Base-by-base conservation (phyloP, 2,329 filamentous ascomycete genomes). In the Xylariaceae sp. region DNA sequence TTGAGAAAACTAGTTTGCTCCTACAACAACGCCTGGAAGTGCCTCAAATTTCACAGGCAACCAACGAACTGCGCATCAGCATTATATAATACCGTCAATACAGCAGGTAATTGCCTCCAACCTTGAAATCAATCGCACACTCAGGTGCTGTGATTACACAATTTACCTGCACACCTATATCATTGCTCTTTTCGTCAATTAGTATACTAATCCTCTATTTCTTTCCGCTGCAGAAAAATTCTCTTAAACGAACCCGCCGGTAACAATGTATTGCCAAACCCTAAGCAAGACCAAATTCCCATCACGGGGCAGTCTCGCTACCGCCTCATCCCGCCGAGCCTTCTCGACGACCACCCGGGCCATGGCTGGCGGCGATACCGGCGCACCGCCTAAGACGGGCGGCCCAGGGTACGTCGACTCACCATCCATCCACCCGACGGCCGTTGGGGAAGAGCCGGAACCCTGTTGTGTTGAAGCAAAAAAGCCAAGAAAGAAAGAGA, bases 291-390 rank as follows among this genome's bases (percentile, higher is more conserved):
- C 78, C 73, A 83, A 84, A 75, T 75, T 79, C 67, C 75, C 79
- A 68, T 79, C 79, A 62, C 73, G 80, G 70, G 79, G 81, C 71
- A n/a, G n/a, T n/a, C 80, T 84, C 68, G 77, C 82, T 66, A 77
- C 80, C 67, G 69, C 77, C 61, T 67, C 78, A 60, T 69, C 76
- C 60, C 74, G 71, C 70, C 79, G 81, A 63, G 81, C 85, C 66
- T 89, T 91, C 78, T 81, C 86, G 60, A 84, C 81, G 63, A 83
- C 86, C 56, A 74, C 80, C 64, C 80, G 83, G 71, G 81, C 75
- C 71, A 89, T 91, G 85, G 77, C 73, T 59, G 88, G 83, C 66
- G 90, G 89, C 63, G 89, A 91, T 72, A 88, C 85, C 62, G 89
- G 89, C 56, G 75, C 82, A 54, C 81, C 81, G 60, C 80, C 78